Conservation (phyloP, 768 basidiomycete species). For the Amanita molliuscula region DNA sequence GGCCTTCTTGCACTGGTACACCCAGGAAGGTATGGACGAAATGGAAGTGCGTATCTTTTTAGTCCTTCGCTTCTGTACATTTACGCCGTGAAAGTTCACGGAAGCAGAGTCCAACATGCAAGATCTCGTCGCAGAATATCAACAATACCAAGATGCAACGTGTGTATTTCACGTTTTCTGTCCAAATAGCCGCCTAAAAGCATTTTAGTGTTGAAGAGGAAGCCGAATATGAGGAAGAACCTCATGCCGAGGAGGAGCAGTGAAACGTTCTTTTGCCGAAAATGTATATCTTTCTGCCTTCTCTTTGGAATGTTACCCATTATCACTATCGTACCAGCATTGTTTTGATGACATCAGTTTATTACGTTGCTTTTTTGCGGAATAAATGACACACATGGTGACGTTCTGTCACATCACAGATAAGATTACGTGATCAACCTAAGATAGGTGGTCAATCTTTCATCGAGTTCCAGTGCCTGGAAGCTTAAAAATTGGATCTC, state of each 20-base stretch:
- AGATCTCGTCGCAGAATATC: slow-evolving; percentile 96
- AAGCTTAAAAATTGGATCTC: not conserved
- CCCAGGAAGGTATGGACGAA: slow-evolving; percentile 99
- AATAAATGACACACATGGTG: slow-evolving; percentile 6
- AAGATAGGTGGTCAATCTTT: not conserved
- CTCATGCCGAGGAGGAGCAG: slow-evolving; percentile 47
- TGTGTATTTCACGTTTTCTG: slow-evolving; percentile 28
- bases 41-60: slow-evolving; percentile 53
- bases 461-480: not conserved
- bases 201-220: slow-evolving; percentile 67
- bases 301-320: slow-evolving; percentile 8
- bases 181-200: not conserved
- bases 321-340: slow-evolving; percentile 7
- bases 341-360: slow-evolving; percentile 6
- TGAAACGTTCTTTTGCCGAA: slow-evolving; percentile 5
- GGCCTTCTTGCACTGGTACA: slow-evolving; percentile 99
- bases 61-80: not conserved
- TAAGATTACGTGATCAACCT: not conserved
- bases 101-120: slow-evolving; percentile 99
- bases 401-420: not conserved
- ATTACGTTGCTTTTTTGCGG: slow-evolving; percentile 2
- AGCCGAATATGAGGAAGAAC: slow-evolving; percentile 83
- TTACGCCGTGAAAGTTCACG: slow-evolving; percentile 51
- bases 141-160: slow-evolving; percentile 94
- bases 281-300: slow-evolving; percentile 5